Percentiles rank a stretch among this genome's conserved stretches.
Conservation (phyloP, 805 yeast species). For the Kodamaea kaohsiungensis region DNA sequence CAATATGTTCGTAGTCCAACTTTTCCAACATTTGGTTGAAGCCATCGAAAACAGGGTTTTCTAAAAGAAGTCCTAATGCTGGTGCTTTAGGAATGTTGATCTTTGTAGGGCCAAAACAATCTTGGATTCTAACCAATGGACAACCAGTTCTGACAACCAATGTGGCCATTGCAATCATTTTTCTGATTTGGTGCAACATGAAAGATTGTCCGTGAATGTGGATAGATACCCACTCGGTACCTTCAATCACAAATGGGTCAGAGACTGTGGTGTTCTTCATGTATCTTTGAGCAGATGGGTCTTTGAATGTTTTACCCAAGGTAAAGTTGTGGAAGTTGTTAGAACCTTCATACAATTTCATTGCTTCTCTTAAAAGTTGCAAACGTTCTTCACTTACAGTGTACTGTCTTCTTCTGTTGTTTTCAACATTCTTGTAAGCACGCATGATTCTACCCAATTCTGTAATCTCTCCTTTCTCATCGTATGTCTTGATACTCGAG, state of each 20-base stretch:
- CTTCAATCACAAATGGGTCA: conserved; percentile 88
- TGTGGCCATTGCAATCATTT: conserved; percentile 96
- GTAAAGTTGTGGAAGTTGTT: conserved; percentile 93
- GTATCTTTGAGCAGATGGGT: conserved; percentile 79
- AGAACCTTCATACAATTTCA: conserved; percentile 76
- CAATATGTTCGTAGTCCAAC: conserved; percentile 76
- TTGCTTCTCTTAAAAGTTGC: conserved; percentile 61
- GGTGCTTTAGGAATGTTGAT: conserved; percentile 97
- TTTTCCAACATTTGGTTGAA: conserved; percentile 71
- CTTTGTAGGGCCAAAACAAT: conserved; percentile 72
- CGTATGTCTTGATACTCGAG: conserved; percentile 31
- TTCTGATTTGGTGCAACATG: conserved; percentile 97
- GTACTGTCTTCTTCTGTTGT: conserved; percentile 63
- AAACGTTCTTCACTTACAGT: conserved; percentile 66
- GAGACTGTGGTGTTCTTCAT: conserved; percentile 79
- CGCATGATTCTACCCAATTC: conserved; percentile 45
- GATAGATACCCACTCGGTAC: conserved; percentile 94
- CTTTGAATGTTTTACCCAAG: conserved; percentile 76
- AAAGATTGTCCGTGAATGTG: conserved; percentile 98
- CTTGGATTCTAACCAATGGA: conserved; percentile 71
- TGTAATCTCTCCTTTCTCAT: conserved; percentile 36
- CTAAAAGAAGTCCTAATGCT: conserved; percentile 86
- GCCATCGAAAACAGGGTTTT: conserved; percentile 87
- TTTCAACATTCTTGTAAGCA: conserved; percentile 62
- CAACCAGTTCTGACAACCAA: conserved; percentile 83